phyloP scores from a whole-genome alignment of 176 grass and related monocot species.

The Carex myosuroides region DNA sequence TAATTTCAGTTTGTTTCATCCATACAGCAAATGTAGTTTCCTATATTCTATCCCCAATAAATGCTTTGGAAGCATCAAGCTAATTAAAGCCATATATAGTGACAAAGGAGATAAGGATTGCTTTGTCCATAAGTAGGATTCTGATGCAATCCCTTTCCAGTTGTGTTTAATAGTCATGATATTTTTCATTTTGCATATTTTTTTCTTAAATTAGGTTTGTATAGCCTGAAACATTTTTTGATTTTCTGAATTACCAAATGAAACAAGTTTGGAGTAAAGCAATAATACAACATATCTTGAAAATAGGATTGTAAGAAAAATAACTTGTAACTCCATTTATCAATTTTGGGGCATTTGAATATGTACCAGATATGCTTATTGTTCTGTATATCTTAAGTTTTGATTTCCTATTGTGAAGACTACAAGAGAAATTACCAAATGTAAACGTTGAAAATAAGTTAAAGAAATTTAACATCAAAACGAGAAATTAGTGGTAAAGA shows the following conservation, averaged over 20 bases:
- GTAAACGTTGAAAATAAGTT: not conserved
- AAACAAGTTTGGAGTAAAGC: not conserved
- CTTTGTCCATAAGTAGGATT: not conserved
- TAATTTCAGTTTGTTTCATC: not conserved
- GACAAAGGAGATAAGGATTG: not conserved
- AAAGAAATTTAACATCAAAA: not conserved
- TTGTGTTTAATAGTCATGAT: not conserved
- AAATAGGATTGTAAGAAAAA: too few species aligned
- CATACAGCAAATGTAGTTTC: not conserved
- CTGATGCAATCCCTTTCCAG: not conserved
- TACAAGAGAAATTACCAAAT: not conserved
- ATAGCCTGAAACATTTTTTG: not conserved
- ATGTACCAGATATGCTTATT: not conserved
- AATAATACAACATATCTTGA: too few species aligned
- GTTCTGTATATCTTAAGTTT: not conserved
- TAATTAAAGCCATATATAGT: not conserved
- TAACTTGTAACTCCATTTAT: too few species aligned
- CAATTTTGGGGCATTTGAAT: too few species aligned
- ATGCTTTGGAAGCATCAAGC: not conserved
- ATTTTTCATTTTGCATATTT: not conserved
- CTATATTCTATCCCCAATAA: not conserved
- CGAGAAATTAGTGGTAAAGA: not conserved
- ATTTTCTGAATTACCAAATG: not conserved
- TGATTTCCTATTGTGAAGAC: not conserved
- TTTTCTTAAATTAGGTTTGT: not conserved